phyloP scores from a whole-genome alignment of 441 rosid genomes.

The Cnidoscolus chayamansa region DNA sequence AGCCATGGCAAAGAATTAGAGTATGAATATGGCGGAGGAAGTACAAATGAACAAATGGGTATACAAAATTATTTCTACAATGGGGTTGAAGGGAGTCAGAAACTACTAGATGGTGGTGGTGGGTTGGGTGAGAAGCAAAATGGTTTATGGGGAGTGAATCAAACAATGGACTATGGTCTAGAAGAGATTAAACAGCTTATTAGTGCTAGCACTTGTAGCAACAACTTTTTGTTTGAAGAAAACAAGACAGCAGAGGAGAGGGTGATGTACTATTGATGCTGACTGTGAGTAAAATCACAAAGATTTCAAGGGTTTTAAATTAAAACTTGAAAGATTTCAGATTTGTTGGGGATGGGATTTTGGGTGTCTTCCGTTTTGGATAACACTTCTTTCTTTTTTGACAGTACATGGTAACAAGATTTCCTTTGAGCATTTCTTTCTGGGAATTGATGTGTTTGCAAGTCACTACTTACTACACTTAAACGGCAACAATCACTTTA shows the following conservation, averaged over 20 bases:
- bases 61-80: conserved; percentile 24
- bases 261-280: conserved; percentile 45
- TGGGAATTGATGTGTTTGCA: conserved; percentile 20
- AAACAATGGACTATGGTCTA: conserved; percentile 49
- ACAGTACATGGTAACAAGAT: conserved; percentile 22
- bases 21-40: conserved; percentile 17
- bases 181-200: conserved; percentile 81
- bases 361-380: neutral
- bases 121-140: conserved; percentile 27
- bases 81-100: conserved; percentile 37
- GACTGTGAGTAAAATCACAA: conserved; percentile 34
- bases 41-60: conserved; percentile 23
- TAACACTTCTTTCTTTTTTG: conserved; percentile 4
- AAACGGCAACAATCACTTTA: neutral
- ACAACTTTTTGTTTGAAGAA: conserved; percentile 58
- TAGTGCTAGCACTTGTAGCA: conserved; percentile 29
- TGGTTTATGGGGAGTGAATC: conserved; percentile 35
- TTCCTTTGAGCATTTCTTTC: conserved; percentile 24
- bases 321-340: conserved; percentile 10
- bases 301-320: conserved; percentile 18
- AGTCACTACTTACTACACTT: conserved; percentile 1
- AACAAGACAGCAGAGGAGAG: conserved; percentile 47
- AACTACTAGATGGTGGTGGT: conserved; percentile 16
- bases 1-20: conserved; percentile 27
- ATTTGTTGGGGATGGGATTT: conserved; percentile 11